These are phyloP conservation scores for Sisymbrium altissimum DNA, from an alignment of 345 rosid genomes.

Conservation along the genomic window DNA sequence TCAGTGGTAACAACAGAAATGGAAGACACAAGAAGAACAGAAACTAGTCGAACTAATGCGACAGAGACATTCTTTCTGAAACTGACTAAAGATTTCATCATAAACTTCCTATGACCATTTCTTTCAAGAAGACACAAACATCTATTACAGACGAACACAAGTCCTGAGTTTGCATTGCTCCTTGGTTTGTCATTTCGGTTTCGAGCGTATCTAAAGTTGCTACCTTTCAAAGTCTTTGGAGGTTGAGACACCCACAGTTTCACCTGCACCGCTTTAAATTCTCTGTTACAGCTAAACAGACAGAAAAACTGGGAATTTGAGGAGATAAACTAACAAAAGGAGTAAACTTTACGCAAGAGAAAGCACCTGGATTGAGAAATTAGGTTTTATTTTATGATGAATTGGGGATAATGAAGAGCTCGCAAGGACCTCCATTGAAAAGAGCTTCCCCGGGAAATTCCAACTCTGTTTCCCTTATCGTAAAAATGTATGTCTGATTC, in stretches of 20 bases:
- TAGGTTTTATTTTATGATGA: conserved; percentile 19
- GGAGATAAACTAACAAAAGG: neutral
- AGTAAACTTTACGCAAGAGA: neutral
- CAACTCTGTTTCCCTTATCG: conserved; percentile 31
- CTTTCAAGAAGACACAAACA: conserved; percentile 20
- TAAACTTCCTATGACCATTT: conserved; percentile 22
- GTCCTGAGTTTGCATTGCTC: conserved; percentile 26
- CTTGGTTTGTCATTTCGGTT: conserved; percentile 1
- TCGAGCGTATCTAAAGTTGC: conserved; percentile 23
- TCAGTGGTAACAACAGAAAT: conserved; percentile 49
- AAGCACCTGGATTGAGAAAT: conserved; percentile 42
- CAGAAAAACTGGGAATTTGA: neutral
- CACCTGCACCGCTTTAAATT: conserved; percentile 31
- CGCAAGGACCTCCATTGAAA: conserved; percentile 57
- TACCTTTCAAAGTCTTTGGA: conserved; percentile 30
- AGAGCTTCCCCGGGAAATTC: conserved; percentile 34
- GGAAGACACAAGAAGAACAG: conserved; percentile 57
- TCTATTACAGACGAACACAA: conserved; percentile 27
- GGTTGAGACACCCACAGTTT: conserved; percentile 36
- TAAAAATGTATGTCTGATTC: neutral
- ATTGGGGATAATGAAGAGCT: conserved; percentile 38
- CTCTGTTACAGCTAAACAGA: neutral
- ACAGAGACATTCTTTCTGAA: conserved; percentile 42
- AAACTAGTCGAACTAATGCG: conserved; percentile 42
- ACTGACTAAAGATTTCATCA: conserved; percentile 32